Base-by-base conservation (phyloP, 2,329 filamentous ascomycete species). In the Penicillium sp. region DNA sequence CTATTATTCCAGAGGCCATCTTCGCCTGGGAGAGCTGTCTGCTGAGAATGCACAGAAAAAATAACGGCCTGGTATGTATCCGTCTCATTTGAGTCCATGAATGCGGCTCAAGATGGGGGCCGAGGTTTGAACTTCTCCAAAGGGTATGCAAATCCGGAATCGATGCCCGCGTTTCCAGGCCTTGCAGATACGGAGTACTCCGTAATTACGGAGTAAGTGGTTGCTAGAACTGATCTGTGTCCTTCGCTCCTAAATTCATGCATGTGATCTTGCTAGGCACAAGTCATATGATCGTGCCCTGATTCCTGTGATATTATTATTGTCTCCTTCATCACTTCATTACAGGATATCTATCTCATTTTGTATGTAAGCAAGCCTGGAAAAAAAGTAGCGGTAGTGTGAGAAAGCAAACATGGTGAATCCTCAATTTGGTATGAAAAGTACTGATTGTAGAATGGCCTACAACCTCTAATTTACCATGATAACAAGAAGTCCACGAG, bases 391-490 rank as follows among this genome's bases (percentile, higher is more conserved):
- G 35, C 35, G 13, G 31, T 9, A 15, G 5, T 15, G 13, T 41
- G 35, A 41, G 35, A 41, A 26, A 41, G 35, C 35, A 15, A 41
- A 15, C 21, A 41, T 15, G 17, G 15, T 41, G 35, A 15, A 15
- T 54, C 48, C 21, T 58, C 31, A 47, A 45, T 55, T 58, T 23
- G 47, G 50, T 51, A 53, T 45, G 17, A 48, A 26, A 41, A 56
- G 26, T 30, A 58, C 47, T 44, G 30, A 21, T 41, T 62, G 59
- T 54, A 47, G 15, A 23, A 21, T 31, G n/a, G 48, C 53, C 54
- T 57, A 53, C 51, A 64, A 57, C 48, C 59, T 61, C 52, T 56
- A 55, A 47, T 53, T 52, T 60, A 66, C 59, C 48, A 59, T 56
- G 50, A 52, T 41, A 57, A 30, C 54, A 59, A 59, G 51, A 59